Evolutionary conservation across 2,329 filamentous ascomycete species (phyloP).

Genomic region (Fusarium pseudoanthophilum): DNA sequence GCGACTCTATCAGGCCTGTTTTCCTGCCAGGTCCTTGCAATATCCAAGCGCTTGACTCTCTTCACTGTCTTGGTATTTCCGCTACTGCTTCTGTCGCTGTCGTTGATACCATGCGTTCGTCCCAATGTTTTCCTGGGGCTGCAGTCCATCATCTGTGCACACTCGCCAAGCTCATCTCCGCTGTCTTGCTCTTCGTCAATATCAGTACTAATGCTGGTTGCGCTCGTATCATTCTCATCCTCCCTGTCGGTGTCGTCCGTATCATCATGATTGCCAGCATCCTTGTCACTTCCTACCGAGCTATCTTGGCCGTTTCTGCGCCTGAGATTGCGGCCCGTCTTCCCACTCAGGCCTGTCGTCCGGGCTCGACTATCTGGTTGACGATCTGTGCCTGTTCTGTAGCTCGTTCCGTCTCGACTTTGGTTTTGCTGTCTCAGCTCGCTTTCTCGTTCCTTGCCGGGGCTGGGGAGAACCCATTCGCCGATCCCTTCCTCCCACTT

Average conservation of each 20-base stretch:
- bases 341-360: conserved; percentile 20
- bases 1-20: conserved; percentile 13
- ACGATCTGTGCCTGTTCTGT: conserved; percentile 16
- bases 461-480: conserved; percentile 51
- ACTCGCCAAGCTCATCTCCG: conserved; percentile 38
- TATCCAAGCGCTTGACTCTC: conserved; percentile 32
- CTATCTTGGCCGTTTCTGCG: conserved; percentile 1
- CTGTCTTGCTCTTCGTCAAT: conserved; percentile 26
- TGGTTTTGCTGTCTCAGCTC: conserved; percentile 9
- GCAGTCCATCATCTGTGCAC: conserved; percentile 8
- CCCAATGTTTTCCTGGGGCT: background rate
- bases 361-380: conserved; percentile 21
- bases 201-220: conserved; percentile 24
- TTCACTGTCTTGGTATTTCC: conserved; percentile 9
- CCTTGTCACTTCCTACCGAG: conserved; percentile 19
- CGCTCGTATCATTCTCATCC: conserved; percentile 23
- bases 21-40: conserved; percentile 14
- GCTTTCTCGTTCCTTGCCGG: conserved; percentile 22
- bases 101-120: background rate
- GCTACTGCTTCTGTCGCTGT: background rate
- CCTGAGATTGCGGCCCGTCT: conserved; percentile 5
- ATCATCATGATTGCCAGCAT: conserved; percentile 11
- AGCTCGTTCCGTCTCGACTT: conserved; percentile 5
- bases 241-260: conserved; percentile 17
- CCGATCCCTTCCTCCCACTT: conserved; percentile 55